Evolutionary conservation across 2,329 filamentous ascomycete genomes (phyloP), one percentile per base, ranked within the genome.

Genomic region (Botryotinia convoluta): DNA sequence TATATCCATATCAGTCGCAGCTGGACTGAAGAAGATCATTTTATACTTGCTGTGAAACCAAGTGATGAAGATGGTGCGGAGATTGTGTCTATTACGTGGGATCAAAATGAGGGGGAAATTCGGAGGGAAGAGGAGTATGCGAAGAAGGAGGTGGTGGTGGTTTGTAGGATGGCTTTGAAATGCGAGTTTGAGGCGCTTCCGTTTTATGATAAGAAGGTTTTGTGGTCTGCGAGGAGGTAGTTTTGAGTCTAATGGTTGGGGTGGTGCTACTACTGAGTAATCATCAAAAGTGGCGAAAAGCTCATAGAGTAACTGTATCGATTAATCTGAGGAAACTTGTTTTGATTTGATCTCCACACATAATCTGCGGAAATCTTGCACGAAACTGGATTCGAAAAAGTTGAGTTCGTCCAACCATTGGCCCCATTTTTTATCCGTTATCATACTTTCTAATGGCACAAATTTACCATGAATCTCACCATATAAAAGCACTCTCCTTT

Each of bases 311-410:
- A 3, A 1, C 51, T 4, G 48, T 1, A 0, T 29, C 14, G 26
- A 54, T 29, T 1, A 1, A 6, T 16, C 14, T n/a, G 51, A 54
- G 51, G 0, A 16, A 6, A 16, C 3, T 16, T n/a, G 26, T 4
- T 51, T 51, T n/a, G 12, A 2, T 0, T n/a, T 54, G 12, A 16
- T 0, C 29, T 8, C 1, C 16, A 7, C 1, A 16, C 4, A n/a
- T 14, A n/a, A 14, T 51, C 0, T 16, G 48, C 26, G 12, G 12
- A n/a, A n/a, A 26, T n/a, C 0, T 5, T 26, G 12, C 10, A 51
- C 10, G 1, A n/a, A 51, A 51, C 26, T n/a, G 10, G 9, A n/a
- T n/a, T 51, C 10, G 5, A 7, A 0, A n/a, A 51, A 51, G 5
- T 5, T 5, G 10, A 14, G 48, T 54, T 54, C 12, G 12, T n/a